Conservation (phyloP, 163 green algal genomes). For the Chlorella variabilis region DNA sequence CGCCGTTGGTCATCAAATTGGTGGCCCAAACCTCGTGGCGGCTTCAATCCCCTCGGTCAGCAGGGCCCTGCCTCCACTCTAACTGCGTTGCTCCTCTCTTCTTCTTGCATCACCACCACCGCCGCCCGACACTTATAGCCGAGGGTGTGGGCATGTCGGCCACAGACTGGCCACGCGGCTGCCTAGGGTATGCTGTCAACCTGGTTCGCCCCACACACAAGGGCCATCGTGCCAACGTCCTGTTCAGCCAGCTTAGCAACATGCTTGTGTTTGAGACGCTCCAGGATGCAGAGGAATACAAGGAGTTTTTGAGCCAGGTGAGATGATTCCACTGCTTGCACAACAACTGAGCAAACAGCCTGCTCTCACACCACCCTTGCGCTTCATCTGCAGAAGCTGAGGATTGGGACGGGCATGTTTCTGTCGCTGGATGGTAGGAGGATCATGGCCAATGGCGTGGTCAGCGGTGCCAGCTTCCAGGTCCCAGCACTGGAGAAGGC, state of each 20-base stretch:
- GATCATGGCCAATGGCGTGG: slow-evolving; percentile 68
- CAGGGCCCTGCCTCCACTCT: too few relatives aligned
- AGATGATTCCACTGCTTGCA: too few relatives aligned
- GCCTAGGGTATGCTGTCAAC: slow-evolving; percentile 78
- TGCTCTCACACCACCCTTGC: too few relatives aligned
- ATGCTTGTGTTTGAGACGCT: slow-evolving; percentile 81
- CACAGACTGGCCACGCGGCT: slow-evolving; percentile 70
- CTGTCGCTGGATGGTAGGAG: slow-evolving; percentile 67
- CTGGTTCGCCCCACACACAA: slow-evolving; percentile 65
- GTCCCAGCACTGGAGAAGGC: slow-evolving; percentile 57
- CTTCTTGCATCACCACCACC: too few relatives aligned
- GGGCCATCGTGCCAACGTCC: slow-evolving; percentile 59
- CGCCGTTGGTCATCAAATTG: too few relatives aligned
- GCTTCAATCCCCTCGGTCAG: too few relatives aligned
- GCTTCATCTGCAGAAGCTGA: slow-evolving; percentile 61
- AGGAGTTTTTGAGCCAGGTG: slow-evolving; percentile 61
- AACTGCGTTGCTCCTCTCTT: neutral
- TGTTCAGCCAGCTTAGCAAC: slow-evolving; percentile 57
- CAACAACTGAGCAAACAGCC: too few relatives aligned
- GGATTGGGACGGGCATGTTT: slow-evolving; percentile 53
- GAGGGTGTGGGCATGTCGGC: slow-evolving; percentile 9
- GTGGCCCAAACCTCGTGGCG: too few relatives aligned
- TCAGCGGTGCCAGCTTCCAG: slow-evolving; percentile 64
- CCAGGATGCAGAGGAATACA: slow-evolving; percentile 65
- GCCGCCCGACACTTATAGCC: too few relatives aligned